Percentiles rank a stretch among this genome's conserved stretches.
These are phyloP conservation scores for Colletotrichum cordylinicola DNA, from an alignment of 2,329 filamentous ascomycete genomes.

Conservation along the genomic window DNA sequence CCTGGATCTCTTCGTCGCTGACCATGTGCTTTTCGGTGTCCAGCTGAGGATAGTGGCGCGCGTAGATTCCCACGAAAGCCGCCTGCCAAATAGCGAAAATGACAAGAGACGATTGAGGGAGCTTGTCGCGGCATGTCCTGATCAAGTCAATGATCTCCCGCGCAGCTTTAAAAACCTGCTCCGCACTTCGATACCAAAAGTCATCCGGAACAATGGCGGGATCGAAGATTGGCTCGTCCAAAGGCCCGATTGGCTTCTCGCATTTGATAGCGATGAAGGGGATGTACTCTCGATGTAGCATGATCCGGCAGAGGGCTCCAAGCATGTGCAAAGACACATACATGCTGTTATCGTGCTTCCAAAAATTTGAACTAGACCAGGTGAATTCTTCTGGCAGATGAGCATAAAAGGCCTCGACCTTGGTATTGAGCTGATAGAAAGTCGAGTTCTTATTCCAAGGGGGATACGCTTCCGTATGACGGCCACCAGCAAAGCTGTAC, in stretches of 20 bases:
- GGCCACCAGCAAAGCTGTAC: conserved; percentile 58
- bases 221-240: conserved; percentile 63
- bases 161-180: conserved; percentile 67
- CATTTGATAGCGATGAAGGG: conserved; percentile 69
- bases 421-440: conserved; percentile 58
- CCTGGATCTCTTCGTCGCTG: conserved; percentile 35
- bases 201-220: conserved; percentile 51
- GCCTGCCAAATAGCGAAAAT: conserved; percentile 73
- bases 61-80: conserved; percentile 70
- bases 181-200: conserved; percentile 69
- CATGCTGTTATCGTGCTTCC: conserved; percentile 69
- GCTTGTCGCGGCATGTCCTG: conserved; percentile 63
- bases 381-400: conserved; percentile 32
- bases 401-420: conserved; percentile 58
- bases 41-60: conserved; percentile 72
- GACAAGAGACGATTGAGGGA: conserved; percentile 72
- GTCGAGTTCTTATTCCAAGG: conserved; percentile 65
- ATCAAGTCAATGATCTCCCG: conserved; percentile 70
- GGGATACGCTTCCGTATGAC: conserved; percentile 51
- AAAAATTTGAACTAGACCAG: conserved; percentile 66
- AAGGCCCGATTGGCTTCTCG: conserved; percentile 54
- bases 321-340: conserved; percentile 74
- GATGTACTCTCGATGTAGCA: conserved; percentile 72
- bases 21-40: conserved; percentile 63
- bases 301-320: conserved; percentile 68